Percentiles rank a stretch among this genome's conserved stretches.
These are phyloP conservation scores for Monilinia aucupariae DNA, from an alignment of 2,329 filamentous ascomycete genomes.

Conservation along the genomic window DNA sequence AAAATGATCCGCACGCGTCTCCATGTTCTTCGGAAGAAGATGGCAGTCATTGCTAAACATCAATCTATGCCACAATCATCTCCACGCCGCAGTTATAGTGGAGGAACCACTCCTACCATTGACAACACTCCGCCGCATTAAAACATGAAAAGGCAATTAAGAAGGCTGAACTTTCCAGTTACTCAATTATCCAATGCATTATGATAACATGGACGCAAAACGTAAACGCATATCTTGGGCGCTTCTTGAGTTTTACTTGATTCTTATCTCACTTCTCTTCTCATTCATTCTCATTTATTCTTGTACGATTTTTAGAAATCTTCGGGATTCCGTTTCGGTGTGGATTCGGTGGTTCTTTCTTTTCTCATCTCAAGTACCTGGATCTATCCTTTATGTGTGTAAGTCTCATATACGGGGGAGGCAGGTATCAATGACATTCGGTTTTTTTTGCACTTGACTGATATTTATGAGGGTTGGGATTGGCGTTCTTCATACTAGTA, in stretches of 20 bases:
- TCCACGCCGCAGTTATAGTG: conserved; percentile 32
- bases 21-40: conserved; percentile 53
- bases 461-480: neutral
- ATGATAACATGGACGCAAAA: conserved; percentile 8
- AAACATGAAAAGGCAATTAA: conserved; percentile 6
- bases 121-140: conserved; percentile 33
- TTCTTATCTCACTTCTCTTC: neutral
- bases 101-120: conserved; percentile 34
- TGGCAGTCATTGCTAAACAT: conserved; percentile 52
- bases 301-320: conserved; percentile 9
- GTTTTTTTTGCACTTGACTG: neutral
- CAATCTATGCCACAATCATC: conserved; percentile 30
- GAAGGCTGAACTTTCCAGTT: conserved; percentile 10
- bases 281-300: neutral
- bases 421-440: neutral
- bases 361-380: neutral
- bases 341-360: conserved; percentile 2
- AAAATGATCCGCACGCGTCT: conserved; percentile 57
- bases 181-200: conserved; percentile 3
- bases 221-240: neutral
- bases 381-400: neutral
- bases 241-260: conserved; percentile 7
- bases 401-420: neutral
- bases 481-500: conserved; percentile 1
- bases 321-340: neutral